Evolutionary conservation across 2,329 filamentous ascomycete genomes (phyloP).

Genomic region (Stemphylium beticola): DNA sequence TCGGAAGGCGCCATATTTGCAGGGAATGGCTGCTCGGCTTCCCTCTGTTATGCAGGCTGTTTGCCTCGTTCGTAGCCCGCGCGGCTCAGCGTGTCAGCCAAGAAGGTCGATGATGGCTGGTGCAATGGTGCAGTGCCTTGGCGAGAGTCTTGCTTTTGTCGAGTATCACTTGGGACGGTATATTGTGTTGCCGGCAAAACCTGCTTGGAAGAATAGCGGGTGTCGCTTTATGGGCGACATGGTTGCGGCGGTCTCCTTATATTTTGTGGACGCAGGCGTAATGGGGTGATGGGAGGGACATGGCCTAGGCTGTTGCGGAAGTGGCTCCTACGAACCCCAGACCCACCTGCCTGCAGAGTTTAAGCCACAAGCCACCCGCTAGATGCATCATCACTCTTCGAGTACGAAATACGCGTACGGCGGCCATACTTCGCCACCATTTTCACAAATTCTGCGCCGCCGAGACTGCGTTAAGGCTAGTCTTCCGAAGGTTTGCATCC

Average conservation of each 20-base stretch:
- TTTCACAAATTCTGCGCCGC: no score
- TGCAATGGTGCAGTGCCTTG: constrained; percentile 18
- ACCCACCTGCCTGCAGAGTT: constrained; percentile 10
- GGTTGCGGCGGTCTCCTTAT: constrained; percentile 8
- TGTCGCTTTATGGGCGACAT: constrained; percentile 3
- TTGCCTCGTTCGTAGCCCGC: constrained; percentile 1
- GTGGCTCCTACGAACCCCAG: constrained; percentile 11
- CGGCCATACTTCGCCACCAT: no score
- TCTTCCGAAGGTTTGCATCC: no score
- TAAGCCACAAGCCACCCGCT: not conserved
- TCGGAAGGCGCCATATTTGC: constrained; percentile 31
- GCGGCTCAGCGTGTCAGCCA: constrained; percentile 17
- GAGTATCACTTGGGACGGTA: constrained; percentile 3
- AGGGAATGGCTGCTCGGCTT: not conserved
- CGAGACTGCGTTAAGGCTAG: no score
- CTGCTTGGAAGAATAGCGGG: constrained; percentile 7
- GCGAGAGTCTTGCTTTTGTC: constrained; percentile 21
- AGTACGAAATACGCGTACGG: no score
- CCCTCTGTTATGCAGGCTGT: constrained; percentile 9
- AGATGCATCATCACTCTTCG: not conserved
- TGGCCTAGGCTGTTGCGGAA: constrained; percentile 9
- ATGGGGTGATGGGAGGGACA: not conserved
- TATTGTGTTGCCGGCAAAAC: constrained; percentile 5
- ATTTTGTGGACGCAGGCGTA: constrained; percentile 1
- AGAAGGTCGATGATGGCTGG: constrained; percentile 18